Evolutionary conservation across 2,329 filamentous ascomycete genomes (phyloP).

Genomic region (Dothistroma septosporum): DNA sequence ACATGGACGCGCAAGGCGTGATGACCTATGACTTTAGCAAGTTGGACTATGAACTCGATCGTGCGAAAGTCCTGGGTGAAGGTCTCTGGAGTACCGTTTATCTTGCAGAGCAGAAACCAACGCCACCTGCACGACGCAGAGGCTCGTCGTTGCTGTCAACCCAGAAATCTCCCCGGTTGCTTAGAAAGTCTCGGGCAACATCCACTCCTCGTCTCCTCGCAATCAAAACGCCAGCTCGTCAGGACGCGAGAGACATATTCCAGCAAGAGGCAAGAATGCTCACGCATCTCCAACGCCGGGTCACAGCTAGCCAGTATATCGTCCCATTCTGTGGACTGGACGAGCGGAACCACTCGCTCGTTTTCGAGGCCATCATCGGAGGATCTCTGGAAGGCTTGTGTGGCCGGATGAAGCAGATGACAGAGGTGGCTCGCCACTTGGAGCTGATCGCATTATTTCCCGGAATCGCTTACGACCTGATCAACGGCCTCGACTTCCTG

Average conservation of each 20-base stretch:
- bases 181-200: conserved; percentile 12
- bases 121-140: conserved; percentile 4
- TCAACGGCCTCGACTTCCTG: conserved; percentile 42
- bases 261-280: conserved; percentile 34
- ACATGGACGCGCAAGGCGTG: conserved; percentile 12
- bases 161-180: conserved; percentile 8
- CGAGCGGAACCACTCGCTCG: conserved; percentile 26
- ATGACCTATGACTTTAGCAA: conserved; percentile 26
- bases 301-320: conserved; percentile 24
- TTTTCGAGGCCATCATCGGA: conserved; percentile 34
- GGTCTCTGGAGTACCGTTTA: conserved; percentile 38
- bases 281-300: conserved; percentile 28
- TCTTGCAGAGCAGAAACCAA: conserved; percentile 27
- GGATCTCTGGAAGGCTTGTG: conserved; percentile 31
- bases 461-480: conserved; percentile 37
- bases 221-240: conserved; percentile 32
- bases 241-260: conserved; percentile 34
- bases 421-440: conserved; percentile 33
- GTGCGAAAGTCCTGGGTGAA: conserved; percentile 31
- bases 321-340: conserved; percentile 36
- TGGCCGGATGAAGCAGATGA: conserved; percentile 29
- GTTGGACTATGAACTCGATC: conserved; percentile 33
- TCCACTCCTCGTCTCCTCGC: conserved; percentile 28
- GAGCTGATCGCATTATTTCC: conserved; percentile 40
- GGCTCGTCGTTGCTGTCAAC: conserved; percentile 9